Base-by-base conservation (phyloP, 2,329 filamentous ascomycete species). In the Diplocarpon mali region DNA sequence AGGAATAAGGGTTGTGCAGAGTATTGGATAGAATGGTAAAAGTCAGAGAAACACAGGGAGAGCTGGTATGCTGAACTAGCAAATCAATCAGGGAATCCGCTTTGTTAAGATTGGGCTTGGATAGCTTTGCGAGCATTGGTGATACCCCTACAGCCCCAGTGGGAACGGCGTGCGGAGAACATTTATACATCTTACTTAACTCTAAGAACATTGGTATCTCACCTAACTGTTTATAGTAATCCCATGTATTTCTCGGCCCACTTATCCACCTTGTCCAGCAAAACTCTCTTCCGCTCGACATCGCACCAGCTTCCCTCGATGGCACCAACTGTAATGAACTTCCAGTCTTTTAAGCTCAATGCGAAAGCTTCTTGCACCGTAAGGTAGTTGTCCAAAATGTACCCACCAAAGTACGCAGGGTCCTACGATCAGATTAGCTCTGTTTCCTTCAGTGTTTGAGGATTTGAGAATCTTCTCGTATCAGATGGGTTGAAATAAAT, bases 341-440 rank as follows among this genome's bases (percentile, higher is more conserved):
- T 70, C 85, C 83, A 88, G 43, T 89, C 82, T n/a, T 65, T 62
- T 3, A 78, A 63, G 16, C 62, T 70, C 52, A 89, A 62, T 3
- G 65, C 59, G 60, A 86, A 86, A 0, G 79, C 76, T 35, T 85
- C 78, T 61, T 89, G 83, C 27, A 89, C 80, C 1, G 79, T 80
- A 55, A 76, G 81, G 64, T 83, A 88, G 53, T 87, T 87, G 55
- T 84, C 80, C 41, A 83, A 65, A 42, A 88, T 75, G 61, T 86
- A 87, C 0, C 76, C 80, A 2, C 82, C 81, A 65, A 89, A 88
- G 42, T 70, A 69, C 2, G 67, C 66, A 11, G 69, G 69, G 48
- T 72, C 20, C 20, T 24, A 24, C 20, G 7, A 24, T 7, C 3
- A 7, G 7, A 24, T 24, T 24, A 24, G 20, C 20, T 24, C 20